These are phyloP conservation scores for Candolleomyces eurysporus DNA, from an alignment of 768 basidiomycete species.

Conservation along the genomic window DNA sequence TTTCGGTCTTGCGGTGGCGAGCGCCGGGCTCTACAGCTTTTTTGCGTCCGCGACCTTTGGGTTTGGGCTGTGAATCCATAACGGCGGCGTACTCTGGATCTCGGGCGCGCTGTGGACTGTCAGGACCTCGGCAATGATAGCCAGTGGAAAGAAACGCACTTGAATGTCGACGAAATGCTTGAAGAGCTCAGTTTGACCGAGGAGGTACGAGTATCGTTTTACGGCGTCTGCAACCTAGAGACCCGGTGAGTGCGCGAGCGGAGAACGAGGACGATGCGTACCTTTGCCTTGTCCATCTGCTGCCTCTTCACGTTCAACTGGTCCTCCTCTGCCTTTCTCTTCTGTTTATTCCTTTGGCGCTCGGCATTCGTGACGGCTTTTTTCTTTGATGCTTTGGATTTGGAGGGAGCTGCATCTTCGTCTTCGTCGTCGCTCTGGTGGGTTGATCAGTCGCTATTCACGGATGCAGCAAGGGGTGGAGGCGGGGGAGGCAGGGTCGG, in stretches of 20 bases:
- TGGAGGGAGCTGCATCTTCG: conserved; percentile 12
- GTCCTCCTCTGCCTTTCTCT: conserved; percentile 67
- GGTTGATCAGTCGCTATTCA: conserved; percentile 7
- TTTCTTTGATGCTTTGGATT: conserved; percentile 25
- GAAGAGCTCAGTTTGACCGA: conserved; percentile 97
- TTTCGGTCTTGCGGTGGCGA: conserved; percentile 93
- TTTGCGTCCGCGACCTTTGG: conserved; percentile 82
- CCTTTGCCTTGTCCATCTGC: conserved; percentile 89
- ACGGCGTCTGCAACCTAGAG: conserved; percentile 85
- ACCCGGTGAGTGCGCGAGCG: no score
- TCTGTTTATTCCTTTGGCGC: conserved; percentile 39
- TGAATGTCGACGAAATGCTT: conserved; percentile 98
- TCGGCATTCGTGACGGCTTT: conserved; percentile 23
- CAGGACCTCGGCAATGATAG: conserved; percentile 2
- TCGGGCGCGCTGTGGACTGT: conserved; percentile 60
- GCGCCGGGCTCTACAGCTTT: conserved; percentile 71
- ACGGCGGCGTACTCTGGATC: conserved; percentile 93
- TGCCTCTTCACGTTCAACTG: conserved; percentile 69
- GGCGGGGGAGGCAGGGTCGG: no score
- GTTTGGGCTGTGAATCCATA: conserved; percentile 83
- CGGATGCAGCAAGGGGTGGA: conserved; percentile 2
- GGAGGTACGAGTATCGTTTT: conserved; percentile 95
- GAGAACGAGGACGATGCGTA: conserved; percentile 16
- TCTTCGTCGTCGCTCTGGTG: no score
- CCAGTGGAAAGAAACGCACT: conserved; percentile 43